A percentile compares a stretch with the other conserved stretches of the same genome.
Conservation (phyloP, 2,329 filamentous ascomycete species). For the Cladobotryum protrusum region DNA sequence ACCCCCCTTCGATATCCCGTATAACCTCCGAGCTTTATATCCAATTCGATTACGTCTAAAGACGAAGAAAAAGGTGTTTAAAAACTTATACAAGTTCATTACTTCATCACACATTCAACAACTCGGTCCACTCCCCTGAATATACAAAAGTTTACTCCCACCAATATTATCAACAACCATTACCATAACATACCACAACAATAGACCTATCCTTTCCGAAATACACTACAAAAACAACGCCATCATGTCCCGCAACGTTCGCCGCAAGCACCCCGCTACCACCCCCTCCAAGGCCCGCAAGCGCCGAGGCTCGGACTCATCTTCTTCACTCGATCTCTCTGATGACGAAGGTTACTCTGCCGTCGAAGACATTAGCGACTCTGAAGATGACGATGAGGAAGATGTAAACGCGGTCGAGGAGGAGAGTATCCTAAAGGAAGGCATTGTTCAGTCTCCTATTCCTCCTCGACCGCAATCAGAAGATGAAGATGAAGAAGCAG, state of each 20-base stretch:
- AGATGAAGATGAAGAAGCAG: constrained; percentile 34
- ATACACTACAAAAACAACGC: constrained; percentile 7
- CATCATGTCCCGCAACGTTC: constrained; percentile 48
- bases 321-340: constrained; percentile 53
- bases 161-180: not conserved
- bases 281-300: constrained; percentile 39
- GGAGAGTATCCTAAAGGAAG: constrained; percentile 57
- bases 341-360: constrained; percentile 68
- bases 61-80: not conserved
- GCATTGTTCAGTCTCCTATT: constrained; percentile 31
- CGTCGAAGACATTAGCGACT: constrained; percentile 74
- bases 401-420: constrained; percentile 75
- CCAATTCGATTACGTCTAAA: not conserved
- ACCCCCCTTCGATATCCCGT: not conserved
- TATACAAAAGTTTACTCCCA: not conserved
- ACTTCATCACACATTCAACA: not conserved
- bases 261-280: constrained; percentile 38
- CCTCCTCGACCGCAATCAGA: constrained; percentile 49
- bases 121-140: not conserved
- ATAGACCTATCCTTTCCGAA: constrained; percentile 2
- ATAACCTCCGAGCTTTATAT: not conserved
- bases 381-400: constrained; percentile 70
- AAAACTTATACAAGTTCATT: not conserved
- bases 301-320: constrained; percentile 48
- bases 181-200: constrained; percentile 1